Conservation (phyloP, 768 basidiomycete species). For the Boletus tomentosulus region DNA sequence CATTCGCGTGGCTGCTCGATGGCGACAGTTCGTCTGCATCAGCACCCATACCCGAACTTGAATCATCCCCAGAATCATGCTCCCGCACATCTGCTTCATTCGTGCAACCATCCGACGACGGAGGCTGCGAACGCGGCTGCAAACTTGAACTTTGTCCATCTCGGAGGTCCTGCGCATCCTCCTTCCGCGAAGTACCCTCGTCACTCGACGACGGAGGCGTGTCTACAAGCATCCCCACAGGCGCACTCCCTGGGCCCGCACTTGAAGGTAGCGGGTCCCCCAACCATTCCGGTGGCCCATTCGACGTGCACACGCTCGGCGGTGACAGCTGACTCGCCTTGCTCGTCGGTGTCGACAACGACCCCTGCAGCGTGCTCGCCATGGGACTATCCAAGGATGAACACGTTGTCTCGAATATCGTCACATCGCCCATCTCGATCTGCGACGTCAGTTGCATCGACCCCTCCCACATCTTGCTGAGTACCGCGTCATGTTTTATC, state of each 20-base stretch:
- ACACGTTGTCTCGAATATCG: background rate
- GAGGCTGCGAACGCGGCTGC: background rate
- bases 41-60: background rate
- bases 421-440: conserved; percentile 9
- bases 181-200: background rate
- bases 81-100: background rate
- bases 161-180: background rate
- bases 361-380: background rate
- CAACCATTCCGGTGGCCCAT: background rate
- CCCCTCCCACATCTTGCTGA: conserved; percentile 1
- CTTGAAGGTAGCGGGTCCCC: background rate
- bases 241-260: background rate
- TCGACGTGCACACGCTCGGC: background rate
- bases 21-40: too few species aligned
- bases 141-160: background rate
- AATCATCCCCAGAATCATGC: background rate
- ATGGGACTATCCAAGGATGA: background rate
- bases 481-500: background rate
- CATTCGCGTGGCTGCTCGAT: background rate
- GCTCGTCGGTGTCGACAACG: background rate
- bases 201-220: background rate
- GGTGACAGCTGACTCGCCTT: conserved; percentile 1
- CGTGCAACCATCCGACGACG: background rate
- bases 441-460: conserved; percentile 15
- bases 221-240: background rate